Base-by-base conservation (phyloP, 768 basidiomycete species). In the Pseudohyphozyma bogoriensis region DNA sequence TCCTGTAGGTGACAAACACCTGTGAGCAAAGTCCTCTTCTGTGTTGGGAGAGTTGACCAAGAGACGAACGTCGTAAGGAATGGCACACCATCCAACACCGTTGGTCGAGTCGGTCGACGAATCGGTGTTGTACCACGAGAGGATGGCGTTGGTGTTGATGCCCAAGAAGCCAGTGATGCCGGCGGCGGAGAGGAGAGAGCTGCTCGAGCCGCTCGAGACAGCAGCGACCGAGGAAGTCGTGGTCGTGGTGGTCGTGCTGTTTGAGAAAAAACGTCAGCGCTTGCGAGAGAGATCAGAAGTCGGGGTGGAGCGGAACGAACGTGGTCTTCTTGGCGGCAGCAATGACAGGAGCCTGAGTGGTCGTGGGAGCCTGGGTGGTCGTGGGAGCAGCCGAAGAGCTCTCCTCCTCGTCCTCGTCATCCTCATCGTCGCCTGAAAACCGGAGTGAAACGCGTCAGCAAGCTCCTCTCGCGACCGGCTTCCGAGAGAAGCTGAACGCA, bases 41-140 rank as follows among this genome's bases (percentile, higher is more conserved):
- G 22, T 26, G 26, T 7, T 29, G 31, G 53, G 32, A 24, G 53
- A 40, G 51, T 26, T 20, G 28, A 5, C 6, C 46, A n/a, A n/a
- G n/a, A n/a, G n/a, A n/a, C n/a, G n/a, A n/a, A n/a, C n/a, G 56
- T n/a, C 39, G 58, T 60, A 65, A 29, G 51, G 58, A 32, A 31
- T 51, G 37, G 55, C 42, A 52, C 66, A 67, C 66, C 68, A 67
- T n/a, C 49, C 54, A 11, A 52, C 46, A 2, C 69, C 66, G 58
- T 70, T 70, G 16, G 69, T 70, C 33, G 55, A 58, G 39, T 70
- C 69, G 26, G 33, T 11, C 10, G 28, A 29, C 6, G 31, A 36
- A 50, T 64, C 58, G 22, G 69, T 63, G 20, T 47, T 37, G 65
- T 53, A 70, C 69, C 69, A 66, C 1, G 63, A 56, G 22, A 36